Base-by-base conservation (phyloP, 176 grass and related monocot species). In the Carex littledalei region DNA sequence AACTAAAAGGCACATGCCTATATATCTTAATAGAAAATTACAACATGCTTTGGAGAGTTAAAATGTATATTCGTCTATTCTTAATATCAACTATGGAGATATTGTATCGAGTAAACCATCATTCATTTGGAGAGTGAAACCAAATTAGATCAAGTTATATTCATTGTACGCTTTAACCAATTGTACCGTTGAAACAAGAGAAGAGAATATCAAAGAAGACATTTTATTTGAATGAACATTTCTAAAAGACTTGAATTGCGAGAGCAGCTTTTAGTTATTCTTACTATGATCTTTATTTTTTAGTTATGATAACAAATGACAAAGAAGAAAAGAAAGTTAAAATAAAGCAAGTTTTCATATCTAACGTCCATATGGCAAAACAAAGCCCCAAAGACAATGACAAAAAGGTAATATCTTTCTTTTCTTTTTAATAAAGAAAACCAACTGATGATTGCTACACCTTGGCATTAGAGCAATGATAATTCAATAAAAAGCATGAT, bases 391-490 rank as follows among this genome's bases (percentile, higher is more conserved):
- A 78, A 78, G 74, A 78, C 74, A 55, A 56, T 56, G 74, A 78
- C 50, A 78, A 78, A 78, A 78, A 78, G 50, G 12, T 14, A 12
- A 13, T 53, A 16, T 56, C 50, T 56, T 34, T 78, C 74, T 78
- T 78, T 78, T 78, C 21, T 11, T 78, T 78, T 56, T 7, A 56
- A 78, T 78, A 78, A 78, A 78, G 74, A 78, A 57, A 78, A 32
- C 53, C 6, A 56, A 5, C 3, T 78, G 50, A 78, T 56, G 47
- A 78, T 78, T 78, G 50, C 74, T 35, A 78, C 73, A 55, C 9
- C 45, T 52, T 7, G 72, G 72, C 45, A 52, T 49, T 73, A 50
- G 45, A 76, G 22, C 73, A 77, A 77, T 31, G 66, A 1, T 24
- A 77, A 21, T 56, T 32, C 18, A 50, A 78, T 50, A 31, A 55